A percentile compares a stretch with the other conserved stretches of the same genome.
These are phyloP conservation scores for Auxenochlorella pyrenoidosa DNA, from an alignment of 139 green algal species.

Conservation along the genomic window DNA sequence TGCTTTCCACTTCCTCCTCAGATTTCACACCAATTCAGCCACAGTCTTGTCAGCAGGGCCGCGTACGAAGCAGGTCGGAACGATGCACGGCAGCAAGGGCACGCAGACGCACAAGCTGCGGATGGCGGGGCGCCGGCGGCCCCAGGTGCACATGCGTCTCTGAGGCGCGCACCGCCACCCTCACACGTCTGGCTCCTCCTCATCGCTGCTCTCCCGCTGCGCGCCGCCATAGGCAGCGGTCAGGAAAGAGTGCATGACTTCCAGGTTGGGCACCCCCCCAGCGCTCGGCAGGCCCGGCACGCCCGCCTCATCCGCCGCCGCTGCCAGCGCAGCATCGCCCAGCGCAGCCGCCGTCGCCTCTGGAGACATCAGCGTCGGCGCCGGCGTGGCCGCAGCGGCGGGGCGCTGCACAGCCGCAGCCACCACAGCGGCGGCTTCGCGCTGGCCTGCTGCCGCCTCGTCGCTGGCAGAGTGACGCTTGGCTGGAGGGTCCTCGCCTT, in stretches of 20 bases:
- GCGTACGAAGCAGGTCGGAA: too few species aligned
- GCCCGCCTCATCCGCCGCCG: constrained; percentile 14
- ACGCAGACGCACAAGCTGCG: not conserved
- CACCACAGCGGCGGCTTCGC: not conserved
- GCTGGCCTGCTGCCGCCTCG: not conserved
- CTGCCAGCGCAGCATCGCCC: constrained; percentile 19
- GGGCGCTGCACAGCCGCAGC: not conserved
- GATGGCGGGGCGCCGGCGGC: too few species aligned
- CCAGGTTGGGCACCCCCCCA: not conserved
- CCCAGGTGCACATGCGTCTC: not conserved
- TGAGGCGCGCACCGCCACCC: not conserved
- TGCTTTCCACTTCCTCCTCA: too few species aligned
- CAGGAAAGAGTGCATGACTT: constrained; percentile 18
- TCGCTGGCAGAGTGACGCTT: not conserved
- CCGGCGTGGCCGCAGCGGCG: not conserved
- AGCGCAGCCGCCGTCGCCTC: constrained; percentile 18
- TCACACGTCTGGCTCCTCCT: constrained; percentile 22
- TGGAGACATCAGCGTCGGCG: not conserved
- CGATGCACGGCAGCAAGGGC: too few species aligned
- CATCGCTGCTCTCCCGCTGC: not conserved
- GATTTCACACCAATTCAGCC: too few species aligned
- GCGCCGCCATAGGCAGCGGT: not conserved
- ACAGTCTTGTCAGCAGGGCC: too few species aligned
- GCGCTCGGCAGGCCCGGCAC: not conserved
- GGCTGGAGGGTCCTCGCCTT: constrained; percentile 2